Conservation (phyloP, 768 basidiomycete species). For the Nevesoporus exiguus region DNA sequence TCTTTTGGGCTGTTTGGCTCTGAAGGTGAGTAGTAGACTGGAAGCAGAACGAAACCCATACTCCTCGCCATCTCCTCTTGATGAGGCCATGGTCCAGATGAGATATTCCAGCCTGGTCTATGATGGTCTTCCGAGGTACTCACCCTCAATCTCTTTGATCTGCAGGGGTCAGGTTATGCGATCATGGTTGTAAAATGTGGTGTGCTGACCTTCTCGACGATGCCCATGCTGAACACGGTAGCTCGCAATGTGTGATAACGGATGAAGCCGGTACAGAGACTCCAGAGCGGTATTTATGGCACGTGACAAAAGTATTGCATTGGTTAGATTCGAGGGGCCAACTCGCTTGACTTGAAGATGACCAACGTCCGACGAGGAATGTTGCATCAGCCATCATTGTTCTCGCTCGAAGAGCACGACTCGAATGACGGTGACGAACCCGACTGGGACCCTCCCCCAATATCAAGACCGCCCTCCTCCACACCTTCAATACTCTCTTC, state of each 20-base stretch:
- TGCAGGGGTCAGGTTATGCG: conserved; percentile 28
- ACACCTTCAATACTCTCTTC: conserved; percentile 25
- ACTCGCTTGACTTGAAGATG: conserved; percentile 9
- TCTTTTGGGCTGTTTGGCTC: conserved; percentile 77
- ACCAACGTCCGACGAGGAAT: conserved; percentile 24
- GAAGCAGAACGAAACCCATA: conserved; percentile 42
- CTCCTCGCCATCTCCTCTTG: conserved; percentile 97
- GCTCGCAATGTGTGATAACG: not conserved
- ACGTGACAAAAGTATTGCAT: no score
- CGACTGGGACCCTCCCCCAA: conserved; percentile 40
- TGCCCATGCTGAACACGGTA: conserved; percentile 65
- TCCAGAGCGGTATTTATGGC: no score
- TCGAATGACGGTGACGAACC: conserved; percentile 44
- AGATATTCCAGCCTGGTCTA: conserved; percentile 4
- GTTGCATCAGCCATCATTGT: conserved; percentile 62
- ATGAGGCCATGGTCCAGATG: not conserved
- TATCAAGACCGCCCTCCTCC: conserved; percentile 26
- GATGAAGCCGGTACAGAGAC: no score
- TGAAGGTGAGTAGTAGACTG: not conserved
- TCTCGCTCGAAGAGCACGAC: conserved; percentile 59
- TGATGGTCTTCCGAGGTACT: conserved; percentile 34
- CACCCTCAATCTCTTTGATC: conserved; percentile 97
- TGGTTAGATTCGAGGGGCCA: no score
- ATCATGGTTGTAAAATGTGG: not conserved
- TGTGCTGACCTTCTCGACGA: conserved; percentile 80